phyloP scores from a whole-genome alignment of 257 asterid species.

The Solanum sitiens region DNA sequence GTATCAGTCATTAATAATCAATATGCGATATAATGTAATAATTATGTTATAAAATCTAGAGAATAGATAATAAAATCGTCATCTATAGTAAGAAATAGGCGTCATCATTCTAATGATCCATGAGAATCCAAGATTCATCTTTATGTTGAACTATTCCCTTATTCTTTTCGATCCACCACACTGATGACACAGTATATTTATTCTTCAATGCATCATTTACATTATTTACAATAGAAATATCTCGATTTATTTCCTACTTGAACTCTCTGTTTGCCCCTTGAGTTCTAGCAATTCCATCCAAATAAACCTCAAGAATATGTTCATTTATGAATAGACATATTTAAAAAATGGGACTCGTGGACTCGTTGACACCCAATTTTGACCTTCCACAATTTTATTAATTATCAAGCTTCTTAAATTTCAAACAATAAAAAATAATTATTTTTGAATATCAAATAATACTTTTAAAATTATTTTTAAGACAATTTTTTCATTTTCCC shows the following conservation, averaged over 20 bases:
- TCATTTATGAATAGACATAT: background rate
- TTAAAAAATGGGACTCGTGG: no score
- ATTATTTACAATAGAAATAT: conserved; percentile 26
- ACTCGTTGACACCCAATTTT: no score
- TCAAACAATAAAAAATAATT: no score
- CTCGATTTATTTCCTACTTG: background rate
- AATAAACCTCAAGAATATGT: conserved; percentile 44
- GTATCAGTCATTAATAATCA: no score
- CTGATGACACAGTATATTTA: background rate
- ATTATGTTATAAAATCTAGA: background rate
- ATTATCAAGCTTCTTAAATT: no score
- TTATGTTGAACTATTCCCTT: background rate
- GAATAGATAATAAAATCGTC: background rate
- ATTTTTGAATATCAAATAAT: no score
- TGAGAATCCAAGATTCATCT: background rate
- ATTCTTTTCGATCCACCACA: conserved; percentile 4
- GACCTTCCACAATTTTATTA: no score
- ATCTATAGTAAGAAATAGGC: background rate
- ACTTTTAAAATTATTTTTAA: no score
- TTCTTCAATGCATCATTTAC: conserved; percentile 2
- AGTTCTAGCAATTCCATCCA: conserved; percentile 30
- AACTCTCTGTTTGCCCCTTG: conserved; percentile 13
- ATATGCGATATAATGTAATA: background rate
- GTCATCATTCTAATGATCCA: background rate
- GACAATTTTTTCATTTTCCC: no score